phyloP scores from a whole-genome alignment of 2,329 filamentous ascomycete species.

The Calonectria pseudoreteaudii region DNA sequence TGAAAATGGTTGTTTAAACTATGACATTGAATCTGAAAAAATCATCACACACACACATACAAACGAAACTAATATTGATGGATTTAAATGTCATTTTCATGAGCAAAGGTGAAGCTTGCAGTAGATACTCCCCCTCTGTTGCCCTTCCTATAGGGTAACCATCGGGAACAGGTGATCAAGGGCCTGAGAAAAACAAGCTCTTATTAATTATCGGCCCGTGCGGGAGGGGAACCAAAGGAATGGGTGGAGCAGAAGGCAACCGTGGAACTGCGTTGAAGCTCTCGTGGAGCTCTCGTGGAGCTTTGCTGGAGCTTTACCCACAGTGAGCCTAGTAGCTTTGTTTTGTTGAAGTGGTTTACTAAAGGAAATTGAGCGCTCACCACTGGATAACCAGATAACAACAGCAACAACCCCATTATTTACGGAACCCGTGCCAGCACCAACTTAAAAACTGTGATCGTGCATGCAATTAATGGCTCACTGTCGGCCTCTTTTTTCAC shows the following conservation, averaged over 20 bases:
- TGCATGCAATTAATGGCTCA: slow-evolving; percentile 24
- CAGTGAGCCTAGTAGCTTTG: slow-evolving; percentile 4
- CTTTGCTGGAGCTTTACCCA: slow-evolving; percentile 14
- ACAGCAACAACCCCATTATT: slow-evolving; percentile 8
- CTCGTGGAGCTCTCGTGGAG: neutral
- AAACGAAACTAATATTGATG: neutral
- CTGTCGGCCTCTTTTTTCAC: slow-evolving; percentile 12
- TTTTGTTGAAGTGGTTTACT: slow-evolving; percentile 18
- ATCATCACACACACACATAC: too few relatives aligned
- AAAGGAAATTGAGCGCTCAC: slow-evolving; percentile 17
- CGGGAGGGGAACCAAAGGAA: slow-evolving; percentile 26
- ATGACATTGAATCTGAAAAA: neutral
- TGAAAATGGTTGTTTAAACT: neutral
- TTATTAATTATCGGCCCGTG: slow-evolving; percentile 45
- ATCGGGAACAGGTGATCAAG: neutral
- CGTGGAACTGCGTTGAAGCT: slow-evolving; percentile 10
- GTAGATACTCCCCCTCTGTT: neutral
- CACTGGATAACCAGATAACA: slow-evolving; percentile 25
- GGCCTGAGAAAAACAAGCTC: slow-evolving; percentile 25
- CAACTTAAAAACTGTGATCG: slow-evolving; percentile 4
- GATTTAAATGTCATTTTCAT: neutral
- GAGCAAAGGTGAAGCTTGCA: neutral
- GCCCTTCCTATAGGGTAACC: neutral
- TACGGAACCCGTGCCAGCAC: slow-evolving; percentile 12
- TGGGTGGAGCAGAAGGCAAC: neutral